Base-by-base conservation (phyloP, 371 early-diverging fungal species). In the Mucor irregularis region DNA sequence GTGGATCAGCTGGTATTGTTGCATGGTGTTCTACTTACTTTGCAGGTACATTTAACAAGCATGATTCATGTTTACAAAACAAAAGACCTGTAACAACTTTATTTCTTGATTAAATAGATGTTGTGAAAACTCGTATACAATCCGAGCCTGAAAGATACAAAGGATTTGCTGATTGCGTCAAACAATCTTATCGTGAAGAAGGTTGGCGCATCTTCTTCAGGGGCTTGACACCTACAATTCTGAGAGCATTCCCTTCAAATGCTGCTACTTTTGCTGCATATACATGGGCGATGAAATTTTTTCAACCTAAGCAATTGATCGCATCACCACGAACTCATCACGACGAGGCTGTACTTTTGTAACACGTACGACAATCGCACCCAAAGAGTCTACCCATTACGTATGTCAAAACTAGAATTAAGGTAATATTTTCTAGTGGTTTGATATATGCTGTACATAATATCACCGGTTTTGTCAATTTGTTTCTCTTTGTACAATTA, bases 221-320 rank as follows among this genome's bases (percentile, higher is more conserved):
- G 56, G 92, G 92, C 3, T 49, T 88, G 28, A 83, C 82, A n/a
- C 90, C 91, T 6, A 90, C 90, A 0, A 75, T 86, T 14, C 68
- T 92, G 17, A 73, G 92, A n/a, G 92, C 91, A 0, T 90, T 92
- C 58, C 92, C 92, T 2, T 90, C 90, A n/a, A 92, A 92, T 58
- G 92, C 90, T 4, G 90, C 90, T 2, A 90, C 90, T 2, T 90
- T 92, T 66, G 74, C 77, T 40, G 84, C 82, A 0, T 87, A 83
- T 47, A 81, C 83, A 1, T 69, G 75, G 65, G 72, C 82, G 21
- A 79, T 85, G 84, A 70, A 75, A 30, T 44, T 61, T 37, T 54
- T 49, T 33, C 46, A 62, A 34, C 28, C 49, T 29, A 62, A 40
- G 0, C 52, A 51, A 13, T 17, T 54, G 2, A 16, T 49, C 6